Conservation (phyloP, 345 rosid species). For the Aquilaria yunnanensis region DNA sequence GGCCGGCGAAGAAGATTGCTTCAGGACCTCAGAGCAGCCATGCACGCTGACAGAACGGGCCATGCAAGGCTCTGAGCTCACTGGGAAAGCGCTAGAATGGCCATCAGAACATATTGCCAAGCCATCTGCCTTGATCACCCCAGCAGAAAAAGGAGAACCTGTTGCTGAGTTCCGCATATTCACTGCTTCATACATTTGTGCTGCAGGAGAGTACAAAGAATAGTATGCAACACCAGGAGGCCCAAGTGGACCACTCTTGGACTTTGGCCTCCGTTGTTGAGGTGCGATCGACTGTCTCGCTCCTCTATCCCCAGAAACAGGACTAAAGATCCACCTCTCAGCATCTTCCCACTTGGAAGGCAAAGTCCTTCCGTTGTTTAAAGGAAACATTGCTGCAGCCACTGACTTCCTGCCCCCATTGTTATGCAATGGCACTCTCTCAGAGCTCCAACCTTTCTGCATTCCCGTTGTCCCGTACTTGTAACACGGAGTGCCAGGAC, state of each 20-base stretch:
- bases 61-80: constrained; percentile 54
- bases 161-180: constrained; percentile 38
- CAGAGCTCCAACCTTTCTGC: constrained; percentile 98
- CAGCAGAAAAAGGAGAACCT: constrained; percentile 75
- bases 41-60: constrained; percentile 90
- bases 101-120: constrained; percentile 33
- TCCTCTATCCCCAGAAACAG: constrained; percentile 61
- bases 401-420: constrained; percentile 50
- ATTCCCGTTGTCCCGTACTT: constrained; percentile 42
- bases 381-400: constrained; percentile 47
- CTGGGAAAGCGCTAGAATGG: constrained; percentile 34
- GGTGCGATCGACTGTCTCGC: constrained; percentile 40
- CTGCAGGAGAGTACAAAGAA: constrained; percentile 67
- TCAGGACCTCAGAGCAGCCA: constrained; percentile 66
- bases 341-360: constrained; percentile 99
- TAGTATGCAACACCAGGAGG: constrained; percentile 80
- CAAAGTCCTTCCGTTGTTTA: constrained; percentile 69
- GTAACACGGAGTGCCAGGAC: constrained; percentile 86
- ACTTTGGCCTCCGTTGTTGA: constrained; percentile 68
- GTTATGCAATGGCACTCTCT: constrained; percentile 64
- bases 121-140: constrained; percentile 52
- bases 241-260: constrained; percentile 97
- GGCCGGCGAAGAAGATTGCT: constrained; percentile 28
- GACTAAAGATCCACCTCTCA: constrained; percentile 98
- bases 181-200: constrained; percentile 55